Conservation (phyloP, 2,329 filamentous ascomycete species). For the Penicillium vulpinum region DNA sequence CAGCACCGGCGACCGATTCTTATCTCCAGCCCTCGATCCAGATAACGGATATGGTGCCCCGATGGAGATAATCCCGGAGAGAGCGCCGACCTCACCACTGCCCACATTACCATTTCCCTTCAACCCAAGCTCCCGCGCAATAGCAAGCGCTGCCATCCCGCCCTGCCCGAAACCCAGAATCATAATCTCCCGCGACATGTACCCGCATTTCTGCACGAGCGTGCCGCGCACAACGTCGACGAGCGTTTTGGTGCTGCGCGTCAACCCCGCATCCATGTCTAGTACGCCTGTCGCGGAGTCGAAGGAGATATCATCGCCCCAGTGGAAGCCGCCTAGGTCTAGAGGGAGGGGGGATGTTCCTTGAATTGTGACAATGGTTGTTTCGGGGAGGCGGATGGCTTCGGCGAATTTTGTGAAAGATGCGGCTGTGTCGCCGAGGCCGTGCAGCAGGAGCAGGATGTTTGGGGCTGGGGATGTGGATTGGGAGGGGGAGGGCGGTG, state of each 20-base stretch:
- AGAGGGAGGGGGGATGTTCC: conserved; percentile 70
- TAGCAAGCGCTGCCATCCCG: conserved; percentile 61
- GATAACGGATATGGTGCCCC: conserved; percentile 45
- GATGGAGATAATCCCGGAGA: conserved; percentile 46
- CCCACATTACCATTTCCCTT: not conserved
- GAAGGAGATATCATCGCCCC: conserved; percentile 66
- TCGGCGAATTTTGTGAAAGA: conserved; percentile 70
- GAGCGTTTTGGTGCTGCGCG: conserved; percentile 50
- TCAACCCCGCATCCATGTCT: conserved; percentile 64
- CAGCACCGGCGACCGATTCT: conserved; percentile 44
- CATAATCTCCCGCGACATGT: conserved; percentile 60
- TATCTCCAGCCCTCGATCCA: conserved; percentile 28
- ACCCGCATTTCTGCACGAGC: conserved; percentile 59
- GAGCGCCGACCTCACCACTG: conserved; percentile 20
- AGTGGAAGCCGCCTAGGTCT: conserved; percentile 66
- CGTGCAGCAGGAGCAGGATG: conserved; percentile 79
- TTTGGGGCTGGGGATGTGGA: conserved; percentile 61
- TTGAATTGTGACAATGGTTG: conserved; percentile 71
- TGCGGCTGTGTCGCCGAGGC: conserved; percentile 72
- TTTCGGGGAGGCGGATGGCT: conserved; percentile 72
- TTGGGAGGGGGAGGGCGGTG: conserved; percentile 35
- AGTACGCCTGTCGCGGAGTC: conserved; percentile 54
- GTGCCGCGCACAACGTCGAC: conserved; percentile 54
- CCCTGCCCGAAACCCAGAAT: conserved; percentile 69
- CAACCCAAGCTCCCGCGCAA: conserved; percentile 49